Evolutionary conservation across 2,329 filamentous ascomycete genomes (phyloP).

Genomic region (Penicillium polonicum): DNA sequence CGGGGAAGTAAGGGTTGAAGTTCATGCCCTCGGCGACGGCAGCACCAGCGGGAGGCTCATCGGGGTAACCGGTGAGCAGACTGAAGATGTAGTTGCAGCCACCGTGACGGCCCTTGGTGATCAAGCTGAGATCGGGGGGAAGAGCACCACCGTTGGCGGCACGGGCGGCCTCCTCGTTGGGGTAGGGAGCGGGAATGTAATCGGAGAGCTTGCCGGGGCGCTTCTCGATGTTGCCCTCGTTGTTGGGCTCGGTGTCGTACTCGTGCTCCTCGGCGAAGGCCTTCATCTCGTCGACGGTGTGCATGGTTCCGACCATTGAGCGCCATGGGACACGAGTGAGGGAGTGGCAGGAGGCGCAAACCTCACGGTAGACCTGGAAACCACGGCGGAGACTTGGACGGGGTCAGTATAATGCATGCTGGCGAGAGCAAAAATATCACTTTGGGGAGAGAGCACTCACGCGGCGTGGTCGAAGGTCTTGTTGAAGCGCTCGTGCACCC

Average conservation of each 20-base stretch:
- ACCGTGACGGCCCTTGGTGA: conserved; percentile 95
- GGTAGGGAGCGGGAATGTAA: conserved; percentile 92
- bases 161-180: conserved; percentile 97
- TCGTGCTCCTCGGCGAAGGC: conserved; percentile 95
- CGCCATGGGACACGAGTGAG: conserved; percentile 93
- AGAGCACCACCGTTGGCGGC: conserved; percentile 98
- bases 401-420: background rate
- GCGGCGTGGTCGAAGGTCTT: conserved; percentile 97
- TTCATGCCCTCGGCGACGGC: conserved; percentile 85
- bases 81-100: conserved; percentile 99
- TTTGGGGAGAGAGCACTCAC: conserved; percentile 58
- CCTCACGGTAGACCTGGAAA: conserved; percentile 99
- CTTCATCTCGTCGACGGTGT: conserved; percentile 98
- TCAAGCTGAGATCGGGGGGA: conserved; percentile 94
- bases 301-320: conserved; percentile 79
- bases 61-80: conserved; percentile 94
- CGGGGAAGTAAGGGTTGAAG: conserved; percentile 99
- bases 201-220: conserved; percentile 97
- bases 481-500: conserved; percentile 87
- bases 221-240: conserved; percentile 97
- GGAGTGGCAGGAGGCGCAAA: conserved; percentile 97
- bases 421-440: conserved; percentile 3
- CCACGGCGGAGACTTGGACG: conserved; percentile 83
- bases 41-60: conserved; percentile 89
- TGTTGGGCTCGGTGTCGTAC: conserved; percentile 97